Conservation (phyloP, 2,329 filamentous ascomycete genomes). For the Penicillium decumbens region DNA sequence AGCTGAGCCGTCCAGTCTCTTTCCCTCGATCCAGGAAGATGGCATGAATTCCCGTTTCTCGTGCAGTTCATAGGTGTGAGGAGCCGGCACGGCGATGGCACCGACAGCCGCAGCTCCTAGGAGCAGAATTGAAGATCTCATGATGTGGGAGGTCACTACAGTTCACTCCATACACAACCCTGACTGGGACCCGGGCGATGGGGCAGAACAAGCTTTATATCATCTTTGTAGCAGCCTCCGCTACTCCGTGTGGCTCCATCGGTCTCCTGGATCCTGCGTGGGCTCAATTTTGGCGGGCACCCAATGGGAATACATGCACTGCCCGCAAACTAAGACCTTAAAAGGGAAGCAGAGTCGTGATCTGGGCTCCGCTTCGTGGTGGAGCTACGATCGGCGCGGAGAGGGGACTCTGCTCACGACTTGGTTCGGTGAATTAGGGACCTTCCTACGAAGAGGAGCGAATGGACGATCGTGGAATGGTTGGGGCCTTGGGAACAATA, state of each 20-base stretch:
- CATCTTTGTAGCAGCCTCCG: neutral
- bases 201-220: slow-evolving; percentile 1
- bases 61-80: slow-evolving; percentile 27
- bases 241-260: neutral
- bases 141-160: slow-evolving; percentile 7
- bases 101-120: slow-evolving; percentile 16
- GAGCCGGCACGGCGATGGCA: slow-evolving; percentile 22
- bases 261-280: neutral
- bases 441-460: neutral
- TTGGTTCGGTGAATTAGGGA: slow-evolving; percentile 1
- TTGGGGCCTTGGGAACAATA: slow-evolving; percentile 6
- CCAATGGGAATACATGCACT: neutral
- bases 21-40: slow-evolving; percentile 25
- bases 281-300: neutral
- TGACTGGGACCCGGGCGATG: neutral
- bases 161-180: slow-evolving; percentile 1
- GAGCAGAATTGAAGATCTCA: slow-evolving; percentile 25
- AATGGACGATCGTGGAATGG: slow-evolving; percentile 9
- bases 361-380: slow-evolving; percentile 3
- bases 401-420: slow-evolving; percentile 2
- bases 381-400: slow-evolving; percentile 15
- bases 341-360: neutral
- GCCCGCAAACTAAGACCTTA: neutral
- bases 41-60: slow-evolving; percentile 30
- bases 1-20: slow-evolving; percentile 19